Evolutionary conservation across 805 yeast species (phyloP).

Genomic region (Candida schatavii): DNA sequence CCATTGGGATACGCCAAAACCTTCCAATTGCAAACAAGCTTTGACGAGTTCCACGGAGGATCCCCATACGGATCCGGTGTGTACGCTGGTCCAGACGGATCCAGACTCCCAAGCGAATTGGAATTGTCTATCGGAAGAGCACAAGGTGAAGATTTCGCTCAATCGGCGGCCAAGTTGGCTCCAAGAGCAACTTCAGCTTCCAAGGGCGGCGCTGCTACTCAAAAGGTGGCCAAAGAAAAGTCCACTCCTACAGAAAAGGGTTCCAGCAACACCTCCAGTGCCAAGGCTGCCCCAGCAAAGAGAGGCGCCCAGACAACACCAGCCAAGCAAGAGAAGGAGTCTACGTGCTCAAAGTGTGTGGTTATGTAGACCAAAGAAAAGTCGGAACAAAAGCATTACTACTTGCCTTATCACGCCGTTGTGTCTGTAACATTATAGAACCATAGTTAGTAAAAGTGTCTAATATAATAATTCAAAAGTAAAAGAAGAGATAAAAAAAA

Average conservation of each 20-base stretch:
- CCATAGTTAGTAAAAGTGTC: no score
- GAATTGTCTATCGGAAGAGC: conserved; percentile 20
- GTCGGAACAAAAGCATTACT: no score
- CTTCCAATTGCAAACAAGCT: conserved; percentile 14
- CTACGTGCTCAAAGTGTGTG: conserved; percentile 5
- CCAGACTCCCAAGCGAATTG: conserved; percentile 15
- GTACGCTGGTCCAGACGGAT: conserved; percentile 23
- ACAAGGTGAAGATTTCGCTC: conserved; percentile 19
- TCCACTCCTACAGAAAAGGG: conserved; percentile 1
- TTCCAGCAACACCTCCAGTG: not conserved
- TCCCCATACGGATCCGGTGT: conserved; percentile 28
- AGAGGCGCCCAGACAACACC: conserved; percentile 6
- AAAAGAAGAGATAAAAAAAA: no score
- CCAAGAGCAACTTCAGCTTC: conserved; percentile 1
- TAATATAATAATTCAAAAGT: no score
- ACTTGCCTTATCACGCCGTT: no score
- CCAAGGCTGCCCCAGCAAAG: conserved; percentile 4
- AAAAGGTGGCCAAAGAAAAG: conserved; percentile 7
- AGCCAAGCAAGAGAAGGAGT: conserved; percentile 1
- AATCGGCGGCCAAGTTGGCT: conserved; percentile 17
- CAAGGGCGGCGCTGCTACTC: conserved; percentile 4
- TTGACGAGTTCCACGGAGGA: conserved; percentile 23
- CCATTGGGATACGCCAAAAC: conserved; percentile 21
- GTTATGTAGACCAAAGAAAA: no score
- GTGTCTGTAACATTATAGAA: no score